Evolutionary conservation across 2,329 filamentous ascomycete genomes (phyloP).

Genomic region (Sclerotinia glacialis): DNA sequence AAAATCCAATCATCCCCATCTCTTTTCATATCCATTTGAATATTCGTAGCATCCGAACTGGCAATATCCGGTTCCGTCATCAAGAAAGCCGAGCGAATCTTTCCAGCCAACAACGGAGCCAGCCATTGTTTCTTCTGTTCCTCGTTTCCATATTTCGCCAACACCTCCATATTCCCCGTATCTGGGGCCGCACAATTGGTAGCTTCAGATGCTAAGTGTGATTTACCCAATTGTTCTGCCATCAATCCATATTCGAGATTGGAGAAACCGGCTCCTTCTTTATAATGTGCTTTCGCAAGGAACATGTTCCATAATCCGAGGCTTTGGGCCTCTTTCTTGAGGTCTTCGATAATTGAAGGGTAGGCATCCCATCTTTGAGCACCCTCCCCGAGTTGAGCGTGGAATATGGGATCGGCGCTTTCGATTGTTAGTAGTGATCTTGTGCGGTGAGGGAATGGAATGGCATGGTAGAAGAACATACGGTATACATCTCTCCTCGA

Average conservation of each 20-base stretch:
- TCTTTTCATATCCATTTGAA: slow-evolving; percentile 74
- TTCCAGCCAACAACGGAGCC: slow-evolving; percentile 73
- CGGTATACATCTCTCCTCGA: slow-evolving; percentile 92
- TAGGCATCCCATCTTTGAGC: slow-evolving; percentile 75
- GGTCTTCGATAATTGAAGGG: slow-evolving; percentile 78
- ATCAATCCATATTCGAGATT: slow-evolving; percentile 98
- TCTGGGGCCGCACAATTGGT: slow-evolving; percentile 89
- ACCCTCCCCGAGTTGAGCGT: slow-evolving; percentile 73
- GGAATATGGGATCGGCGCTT: slow-evolving; percentile 74
- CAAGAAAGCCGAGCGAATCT: slow-evolving; percentile 85
- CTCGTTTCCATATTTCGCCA: slow-evolving; percentile 86
- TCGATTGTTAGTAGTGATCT: slow-evolving; percentile 27
- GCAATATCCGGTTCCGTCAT: slow-evolving; percentile 93
- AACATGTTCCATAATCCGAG: slow-evolving; percentile 99
- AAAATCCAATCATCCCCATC: slow-evolving; percentile 89
- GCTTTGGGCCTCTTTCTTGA: slow-evolving; percentile 79
- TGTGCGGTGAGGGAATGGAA: slow-evolving; percentile 11
- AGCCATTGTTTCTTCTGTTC: slow-evolving; percentile 84
- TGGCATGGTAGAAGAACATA: slow-evolving; percentile 42
- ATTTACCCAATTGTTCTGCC: slow-evolving; percentile 93
- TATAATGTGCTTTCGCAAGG: slow-evolving; percentile 90
- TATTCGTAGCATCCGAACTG: slow-evolving; percentile 90
- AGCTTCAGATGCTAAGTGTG: slow-evolving; percentile 76
- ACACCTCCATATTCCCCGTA: slow-evolving; percentile 93
- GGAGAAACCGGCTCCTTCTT: slow-evolving; percentile 87